Evolutionary conservation across 352 stramenopile genomes (phyloP).

Genomic region (Pythium guiyangense): DNA sequence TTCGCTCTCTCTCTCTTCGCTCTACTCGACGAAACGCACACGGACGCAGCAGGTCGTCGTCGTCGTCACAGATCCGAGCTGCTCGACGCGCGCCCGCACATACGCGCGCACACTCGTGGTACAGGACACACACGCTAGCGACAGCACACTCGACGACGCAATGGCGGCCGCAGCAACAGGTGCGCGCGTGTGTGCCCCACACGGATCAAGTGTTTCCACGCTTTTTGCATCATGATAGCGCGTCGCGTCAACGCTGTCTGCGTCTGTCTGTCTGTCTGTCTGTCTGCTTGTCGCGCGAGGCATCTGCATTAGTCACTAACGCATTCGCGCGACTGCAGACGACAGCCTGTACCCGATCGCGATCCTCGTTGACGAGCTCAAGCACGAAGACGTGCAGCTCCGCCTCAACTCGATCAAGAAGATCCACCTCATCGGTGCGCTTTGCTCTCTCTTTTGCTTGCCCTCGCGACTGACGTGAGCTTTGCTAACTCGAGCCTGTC

Average conservation of each 20-base stretch:
- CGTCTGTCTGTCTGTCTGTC: background rate
- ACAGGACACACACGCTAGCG: background rate
- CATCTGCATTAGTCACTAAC: too few species aligned
- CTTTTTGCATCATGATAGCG: background rate
- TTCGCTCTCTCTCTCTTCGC: too few species aligned
- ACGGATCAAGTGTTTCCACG: conserved; percentile 2
- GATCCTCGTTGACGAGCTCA: conserved; percentile 90
- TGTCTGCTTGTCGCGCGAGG: background rate
- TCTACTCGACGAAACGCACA: background rate
- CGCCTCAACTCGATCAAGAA: conserved; percentile 90
- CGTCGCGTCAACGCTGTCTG: background rate
- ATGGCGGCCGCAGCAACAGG: conserved; percentile 9
- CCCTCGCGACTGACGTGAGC: background rate
- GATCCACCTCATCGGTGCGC: conserved; percentile 85
- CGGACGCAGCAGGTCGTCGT: background rate
- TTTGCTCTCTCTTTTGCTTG: background rate
- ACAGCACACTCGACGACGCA: background rate
- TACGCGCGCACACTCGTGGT: background rate
- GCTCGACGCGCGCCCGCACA: background rate
- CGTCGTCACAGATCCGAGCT: background rate
- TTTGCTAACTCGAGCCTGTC: background rate
- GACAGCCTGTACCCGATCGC: conserved; percentile 87
- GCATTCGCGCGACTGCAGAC: conserved; percentile 21
- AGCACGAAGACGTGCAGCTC: conserved; percentile 90
- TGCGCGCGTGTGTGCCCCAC: background rate